Base-by-base conservation (phyloP, 345 rosid genomes). In the Arabidopsis arenosa region DNA sequence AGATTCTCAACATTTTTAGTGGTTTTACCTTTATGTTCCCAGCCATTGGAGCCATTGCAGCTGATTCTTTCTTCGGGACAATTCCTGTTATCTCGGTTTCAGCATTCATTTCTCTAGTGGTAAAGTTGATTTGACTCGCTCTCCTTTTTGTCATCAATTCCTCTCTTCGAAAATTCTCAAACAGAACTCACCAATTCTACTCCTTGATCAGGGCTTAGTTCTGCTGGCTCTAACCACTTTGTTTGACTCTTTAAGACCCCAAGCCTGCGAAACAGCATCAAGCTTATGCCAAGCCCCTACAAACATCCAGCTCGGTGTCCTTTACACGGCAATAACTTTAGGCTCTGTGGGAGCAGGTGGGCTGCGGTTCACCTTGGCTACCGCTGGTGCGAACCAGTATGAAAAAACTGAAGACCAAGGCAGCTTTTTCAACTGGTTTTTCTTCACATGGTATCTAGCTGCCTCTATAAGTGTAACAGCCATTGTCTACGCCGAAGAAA, bases 371-470 rank as follows among this genome's bases (percentile, higher is more conserved):
- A 85, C 86, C 0, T 33, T 73, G 0, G 80, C 84, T 1, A 74
- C 88, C 0, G 73, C 85, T 36, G 86, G 85, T 10, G 87, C 90
- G 2, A 79, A 82, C 48, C 93, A 85, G 52, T 83, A 79, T 15
- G 66, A 78, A 3, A 67, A 73, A 30, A 56, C 72, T 3, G 65
- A 79, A 44, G 83, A 83, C 56, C 85, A 75, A 73, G 70, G 55
- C 5, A 47, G 59, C 33, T 88, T 80, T 76, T 88, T 88, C 81
- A 84, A 84, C 62, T 88, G 90, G 90, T 86, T 54, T 32, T 81
- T 84, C 72, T 56, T 85, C 68, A 74, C 79, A 3, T 0, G 64
- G 36, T 85, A 85, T 61, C 5, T 63, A 1, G 62, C 54, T 1
- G 37, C 33, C 1, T 73, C 73, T 12, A 37, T 84, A 12, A 66